Percentiles rank a stretch among this genome's conserved stretches.
Conservation (phyloP, 2,329 filamentous ascomycete genomes). For the Scedosporium apiospermum region DNA sequence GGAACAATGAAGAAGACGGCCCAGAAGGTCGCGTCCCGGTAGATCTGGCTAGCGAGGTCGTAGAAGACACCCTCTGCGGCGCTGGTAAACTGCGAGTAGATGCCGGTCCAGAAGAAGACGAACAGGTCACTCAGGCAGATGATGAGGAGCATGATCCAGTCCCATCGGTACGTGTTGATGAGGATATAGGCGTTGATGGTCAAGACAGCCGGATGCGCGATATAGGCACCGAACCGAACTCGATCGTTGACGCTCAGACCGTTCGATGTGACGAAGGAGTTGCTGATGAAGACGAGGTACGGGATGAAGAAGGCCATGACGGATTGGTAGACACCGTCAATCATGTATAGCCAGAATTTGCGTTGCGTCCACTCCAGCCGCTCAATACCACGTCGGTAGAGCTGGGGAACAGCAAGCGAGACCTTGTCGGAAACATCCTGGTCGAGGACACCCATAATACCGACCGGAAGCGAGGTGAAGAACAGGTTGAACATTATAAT, state of each 20-base stretch:
- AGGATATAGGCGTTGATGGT: conserved; percentile 92
- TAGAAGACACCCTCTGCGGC: conserved; percentile 51
- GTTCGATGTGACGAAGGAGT: conserved; percentile 58
- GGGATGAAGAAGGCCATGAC: conserved; percentile 89
- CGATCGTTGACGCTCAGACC: conserved; percentile 73
- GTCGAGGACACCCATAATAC: conserved; percentile 92
- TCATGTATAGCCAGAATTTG: conserved; percentile 97
- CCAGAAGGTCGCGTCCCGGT: conserved; percentile 80
- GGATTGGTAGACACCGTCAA: conserved; percentile 90
- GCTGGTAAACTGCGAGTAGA: conserved; percentile 53
- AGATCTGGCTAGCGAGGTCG: conserved; percentile 67
- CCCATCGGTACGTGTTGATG: conserved; percentile 95
- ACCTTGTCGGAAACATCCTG: conserved; percentile 94
- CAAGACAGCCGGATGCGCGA: conserved; percentile 74
- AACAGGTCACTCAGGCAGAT: conserved; percentile 74
- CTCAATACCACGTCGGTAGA: conserved; percentile 93
- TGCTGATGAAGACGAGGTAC: conserved; percentile 66
- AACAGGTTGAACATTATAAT: conserved; percentile 94
- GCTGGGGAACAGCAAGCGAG: conserved; percentile 85
- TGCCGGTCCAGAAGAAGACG: conserved; percentile 91
- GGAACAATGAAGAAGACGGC: conserved; percentile 69
- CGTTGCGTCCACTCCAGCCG: conserved; percentile 89
- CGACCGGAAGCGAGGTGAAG: conserved; percentile 90
- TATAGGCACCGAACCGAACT: conserved; percentile 75
- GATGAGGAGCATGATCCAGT: conserved; percentile 87